Conservation (phyloP, 2,329 filamentous ascomycete species). For the Fusarium compactum region DNA sequence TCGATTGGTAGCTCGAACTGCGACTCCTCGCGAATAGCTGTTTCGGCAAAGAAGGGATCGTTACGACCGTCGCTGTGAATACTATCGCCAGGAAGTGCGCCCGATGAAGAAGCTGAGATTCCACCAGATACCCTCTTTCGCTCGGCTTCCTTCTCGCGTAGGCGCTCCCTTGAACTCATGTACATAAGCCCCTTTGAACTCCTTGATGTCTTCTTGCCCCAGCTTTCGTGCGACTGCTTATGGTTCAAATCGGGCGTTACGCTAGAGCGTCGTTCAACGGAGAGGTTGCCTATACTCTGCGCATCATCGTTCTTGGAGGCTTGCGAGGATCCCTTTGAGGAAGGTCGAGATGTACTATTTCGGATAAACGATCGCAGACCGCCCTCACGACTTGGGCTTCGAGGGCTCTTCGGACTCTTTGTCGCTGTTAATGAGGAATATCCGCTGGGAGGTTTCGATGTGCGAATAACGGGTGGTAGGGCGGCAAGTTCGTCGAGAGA, state of each 20-base stretch:
- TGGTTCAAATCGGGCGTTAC: slow-evolving; percentile 63
- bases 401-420: slow-evolving; percentile 62
- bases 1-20: slow-evolving; percentile 47
- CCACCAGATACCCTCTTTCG: slow-evolving; percentile 63
- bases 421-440: slow-evolving; percentile 77
- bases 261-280: slow-evolving; percentile 68
- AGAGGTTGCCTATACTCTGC: slow-evolving; percentile 73
- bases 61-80: slow-evolving; percentile 54
- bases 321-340: slow-evolving; percentile 67
- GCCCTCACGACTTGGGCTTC: slow-evolving; percentile 63
- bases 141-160: slow-evolving; percentile 72
- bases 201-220: slow-evolving; percentile 68
- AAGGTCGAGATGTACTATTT: slow-evolving; percentile 64
- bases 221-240: slow-evolving; percentile 70
- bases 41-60: slow-evolving; percentile 65
- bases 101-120: slow-evolving; percentile 35
- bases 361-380: slow-evolving; percentile 72
- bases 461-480: slow-evolving; percentile 79
- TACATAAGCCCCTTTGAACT: slow-evolving; percentile 73
- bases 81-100: slow-evolving; percentile 55
- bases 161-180: slow-evolving; percentile 77
- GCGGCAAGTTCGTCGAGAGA: slow-evolving; percentile 71
- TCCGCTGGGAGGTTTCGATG: slow-evolving; percentile 83
- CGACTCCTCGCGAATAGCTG: slow-evolving; percentile 68
- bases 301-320: slow-evolving; percentile 69